phyloP scores from a whole-genome alignment of 2,329 filamentous ascomycete species.

The Grosmannia serpens region DNA sequence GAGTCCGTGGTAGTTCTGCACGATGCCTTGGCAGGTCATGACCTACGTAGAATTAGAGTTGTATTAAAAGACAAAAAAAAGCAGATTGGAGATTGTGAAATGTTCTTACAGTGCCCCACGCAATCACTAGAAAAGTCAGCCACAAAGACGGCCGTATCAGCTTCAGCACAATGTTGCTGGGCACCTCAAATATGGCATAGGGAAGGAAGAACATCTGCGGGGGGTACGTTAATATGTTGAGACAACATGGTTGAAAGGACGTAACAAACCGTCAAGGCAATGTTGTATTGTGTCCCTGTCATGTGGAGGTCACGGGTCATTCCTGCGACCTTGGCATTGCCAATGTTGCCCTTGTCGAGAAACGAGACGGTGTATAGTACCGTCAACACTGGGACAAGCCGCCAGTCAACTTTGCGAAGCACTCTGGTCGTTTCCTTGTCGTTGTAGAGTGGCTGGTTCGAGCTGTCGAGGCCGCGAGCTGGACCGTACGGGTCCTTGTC shows the following conservation, averaged over 20 bases:
- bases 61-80: neutral
- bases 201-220: conserved; percentile 60
- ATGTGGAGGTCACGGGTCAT: conserved; percentile 43
- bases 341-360: conserved; percentile 11
- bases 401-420: neutral
- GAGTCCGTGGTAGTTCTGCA: conserved; percentile 33
- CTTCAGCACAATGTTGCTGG: conserved; percentile 68
- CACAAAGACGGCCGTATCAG: conserved; percentile 61
- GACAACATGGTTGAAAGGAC: too few species aligned
- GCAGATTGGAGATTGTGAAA: too few species aligned
- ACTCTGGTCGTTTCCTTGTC: neutral
- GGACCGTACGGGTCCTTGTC: neutral
- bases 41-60: conserved; percentile 13
- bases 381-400: neutral
- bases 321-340: conserved; percentile 55
- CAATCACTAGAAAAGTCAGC: conserved; percentile 63
- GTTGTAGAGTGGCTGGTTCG: neutral
- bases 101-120: conserved; percentile 27
- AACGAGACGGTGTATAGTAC: neutral
- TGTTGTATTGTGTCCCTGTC: conserved; percentile 58
- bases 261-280: conserved; percentile 14
- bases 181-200: conserved; percentile 62
- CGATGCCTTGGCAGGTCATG: conserved; percentile 42
- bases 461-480: neutral
- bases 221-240: neutral